Conservation (phyloP, 2,329 filamentous ascomycete genomes). For the Exophiala viscosa region DNA sequence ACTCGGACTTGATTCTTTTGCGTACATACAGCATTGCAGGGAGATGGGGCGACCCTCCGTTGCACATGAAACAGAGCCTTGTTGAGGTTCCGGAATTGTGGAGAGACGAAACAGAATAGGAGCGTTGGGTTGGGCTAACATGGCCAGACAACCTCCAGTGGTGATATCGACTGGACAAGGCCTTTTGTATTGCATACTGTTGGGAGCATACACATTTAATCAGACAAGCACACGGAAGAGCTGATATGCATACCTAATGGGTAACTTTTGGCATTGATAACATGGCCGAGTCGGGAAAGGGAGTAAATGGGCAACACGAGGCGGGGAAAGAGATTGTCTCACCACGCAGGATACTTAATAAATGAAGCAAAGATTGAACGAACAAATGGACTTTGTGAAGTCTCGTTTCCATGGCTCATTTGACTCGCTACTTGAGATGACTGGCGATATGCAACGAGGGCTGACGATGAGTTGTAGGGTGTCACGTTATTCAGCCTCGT, state of each 20-base stretch:
- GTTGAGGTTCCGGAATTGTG: background rate
- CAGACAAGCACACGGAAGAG: constrained; percentile 25
- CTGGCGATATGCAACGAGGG: too few species aligned
- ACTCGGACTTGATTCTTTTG: constrained; percentile 15
- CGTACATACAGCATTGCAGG: constrained; percentile 24
- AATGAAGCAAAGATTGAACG: constrained; percentile 10
- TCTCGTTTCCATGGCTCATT: background rate
- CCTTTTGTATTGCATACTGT: constrained; percentile 22
- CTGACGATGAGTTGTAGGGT: too few species aligned
- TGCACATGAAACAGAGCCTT: constrained; percentile 12
- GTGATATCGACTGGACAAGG: constrained; percentile 18
- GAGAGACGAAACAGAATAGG: constrained; percentile 5
- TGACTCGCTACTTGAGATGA: too few species aligned
- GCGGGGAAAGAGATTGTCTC: background rate
- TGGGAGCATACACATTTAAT: constrained; percentile 17
- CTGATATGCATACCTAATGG: constrained; percentile 16
- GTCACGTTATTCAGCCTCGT: background rate
- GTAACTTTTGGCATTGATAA: constrained; percentile 10
- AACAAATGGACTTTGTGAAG: background rate
- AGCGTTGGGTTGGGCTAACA: background rate
- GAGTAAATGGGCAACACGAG: constrained; percentile 5
- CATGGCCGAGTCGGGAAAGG: background rate
- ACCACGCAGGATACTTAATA: constrained; percentile 7
- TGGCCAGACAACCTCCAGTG: constrained; percentile 5
- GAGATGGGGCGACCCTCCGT: constrained; percentile 4